These are phyloP conservation scores for Saccharomyces mikatae DNA, from an alignment of 805 yeast genomes.

Conservation along the genomic window DNA sequence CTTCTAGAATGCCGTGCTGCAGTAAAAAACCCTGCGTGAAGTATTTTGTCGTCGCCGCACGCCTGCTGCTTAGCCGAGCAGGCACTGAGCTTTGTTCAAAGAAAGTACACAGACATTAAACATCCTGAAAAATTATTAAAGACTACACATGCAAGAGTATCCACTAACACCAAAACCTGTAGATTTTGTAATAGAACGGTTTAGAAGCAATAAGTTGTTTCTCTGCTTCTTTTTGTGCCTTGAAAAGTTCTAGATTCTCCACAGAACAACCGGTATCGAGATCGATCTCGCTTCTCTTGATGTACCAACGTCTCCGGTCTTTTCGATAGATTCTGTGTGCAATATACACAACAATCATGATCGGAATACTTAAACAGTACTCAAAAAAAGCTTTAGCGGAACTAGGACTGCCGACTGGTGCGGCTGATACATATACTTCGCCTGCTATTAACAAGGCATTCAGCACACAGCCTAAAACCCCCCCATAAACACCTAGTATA, in stretches of 20 bases:
- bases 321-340: slow-evolving; percentile 38
- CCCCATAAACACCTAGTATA: slow-evolving; percentile 52
- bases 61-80: background rate
- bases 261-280: slow-evolving; percentile 49
- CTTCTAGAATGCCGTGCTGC: background rate
- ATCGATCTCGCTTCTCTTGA: slow-evolving; percentile 43
- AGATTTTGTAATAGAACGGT: slow-evolving; percentile 29
- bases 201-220: slow-evolving; percentile 25
- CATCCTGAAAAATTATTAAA: background rate
- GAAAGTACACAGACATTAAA: no score
- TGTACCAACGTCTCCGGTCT: slow-evolving; percentile 27
- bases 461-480: slow-evolving; percentile 44
- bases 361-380: slow-evolving; percentile 43
- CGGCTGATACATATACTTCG: slow-evolving; percentile 67
- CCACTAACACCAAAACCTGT: slow-evolving; percentile 31
- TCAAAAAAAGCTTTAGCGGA: slow-evolving; percentile 40
- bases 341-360: slow-evolving; percentile 38
- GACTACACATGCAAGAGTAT: background rate
- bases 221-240: slow-evolving; percentile 32
- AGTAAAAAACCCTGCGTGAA: background rate
- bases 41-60: background rate
- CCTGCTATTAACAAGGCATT: slow-evolving; percentile 50
- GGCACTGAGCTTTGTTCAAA: background rate
- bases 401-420: slow-evolving; percentile 43
- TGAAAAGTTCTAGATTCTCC: slow-evolving; percentile 38